Percentiles rank a stretch among this genome's conserved stretches.
Conservation (phyloP, 495 filamentous ascomycete genomes). For the Neurospora sp. region DNA sequence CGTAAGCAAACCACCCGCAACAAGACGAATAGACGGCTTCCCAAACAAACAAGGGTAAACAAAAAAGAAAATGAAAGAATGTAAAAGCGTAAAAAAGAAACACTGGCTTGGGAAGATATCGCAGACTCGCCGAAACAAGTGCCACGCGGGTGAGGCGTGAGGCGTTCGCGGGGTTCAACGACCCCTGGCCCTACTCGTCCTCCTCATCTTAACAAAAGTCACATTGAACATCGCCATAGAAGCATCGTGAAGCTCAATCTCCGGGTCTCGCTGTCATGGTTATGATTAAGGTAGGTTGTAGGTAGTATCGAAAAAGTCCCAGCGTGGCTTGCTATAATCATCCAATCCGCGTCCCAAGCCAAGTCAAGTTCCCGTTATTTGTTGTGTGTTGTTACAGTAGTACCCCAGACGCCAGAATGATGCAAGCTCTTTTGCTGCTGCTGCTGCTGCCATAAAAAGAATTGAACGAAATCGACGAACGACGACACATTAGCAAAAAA, state of each 20-base stretch:
- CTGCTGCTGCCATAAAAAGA: neutral
- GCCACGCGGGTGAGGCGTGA: neutral
- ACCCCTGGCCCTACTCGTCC: neutral
- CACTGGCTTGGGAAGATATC: neutral
- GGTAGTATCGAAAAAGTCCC: neutral
- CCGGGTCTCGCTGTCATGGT: neutral
- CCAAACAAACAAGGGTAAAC: neutral
- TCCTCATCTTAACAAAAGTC: neutral
- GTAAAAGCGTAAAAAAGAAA: neutral
- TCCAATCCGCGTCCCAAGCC: neutral
- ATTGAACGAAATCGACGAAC: neutral
- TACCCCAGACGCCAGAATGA: neutral
- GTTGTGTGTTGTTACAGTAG: neutral
- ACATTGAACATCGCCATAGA: neutral
- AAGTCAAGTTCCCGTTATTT: neutral
- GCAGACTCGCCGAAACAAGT: neutral
- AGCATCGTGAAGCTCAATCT: neutral
- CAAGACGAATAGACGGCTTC: rapidly evolving
- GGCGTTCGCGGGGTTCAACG: neutral
- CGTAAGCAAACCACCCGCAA: neutral
- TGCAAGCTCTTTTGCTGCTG: neutral
- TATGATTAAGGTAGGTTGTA: neutral
- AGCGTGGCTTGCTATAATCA: neutral
- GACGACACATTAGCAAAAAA: neutral
- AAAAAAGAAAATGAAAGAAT: neutral